phyloP scores from a whole-genome alignment of 352 stramenopile species.

The Pythium phragmiticola region DNA sequence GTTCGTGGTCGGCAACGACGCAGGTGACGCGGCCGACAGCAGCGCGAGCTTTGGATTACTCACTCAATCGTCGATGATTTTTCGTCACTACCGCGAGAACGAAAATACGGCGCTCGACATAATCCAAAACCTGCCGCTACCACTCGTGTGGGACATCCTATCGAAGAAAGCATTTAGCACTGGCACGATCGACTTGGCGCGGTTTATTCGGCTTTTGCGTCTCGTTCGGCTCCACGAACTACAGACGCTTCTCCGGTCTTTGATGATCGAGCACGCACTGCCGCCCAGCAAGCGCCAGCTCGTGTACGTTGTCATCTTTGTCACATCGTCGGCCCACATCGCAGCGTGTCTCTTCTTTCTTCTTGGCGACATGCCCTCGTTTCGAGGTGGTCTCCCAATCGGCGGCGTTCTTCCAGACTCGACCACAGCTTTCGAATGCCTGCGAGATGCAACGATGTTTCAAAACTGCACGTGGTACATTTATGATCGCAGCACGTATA shows the following conservation, averaged over 20 bases:
- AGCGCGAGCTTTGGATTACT: constrained; percentile 22
- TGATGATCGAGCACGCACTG: constrained; percentile 51
- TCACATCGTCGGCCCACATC: constrained; percentile 36
- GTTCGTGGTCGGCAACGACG: constrained; percentile 8
- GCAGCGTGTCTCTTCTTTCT: constrained; percentile 63
- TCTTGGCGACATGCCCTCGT: constrained; percentile 40
- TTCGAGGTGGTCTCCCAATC: constrained; percentile 42
- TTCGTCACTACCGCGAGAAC: constrained; percentile 41
- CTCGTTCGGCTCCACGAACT: constrained; percentile 49
- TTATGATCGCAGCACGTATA: constrained; percentile 58
- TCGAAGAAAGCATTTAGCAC: constrained; percentile 44
- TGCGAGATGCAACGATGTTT: constrained; percentile 46
- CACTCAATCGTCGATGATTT: constrained; percentile 27
- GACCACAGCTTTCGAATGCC: constrained; percentile 38
- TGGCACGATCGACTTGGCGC: constrained; percentile 25
- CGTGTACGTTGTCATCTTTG: constrained; percentile 51
- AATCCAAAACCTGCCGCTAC: constrained; percentile 34
- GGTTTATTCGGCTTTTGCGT: constrained; percentile 47
- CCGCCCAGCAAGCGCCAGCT: constrained; percentile 42
- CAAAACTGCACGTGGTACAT: constrained; percentile 75
- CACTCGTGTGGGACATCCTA: constrained; percentile 61
- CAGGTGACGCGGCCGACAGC: constrained; percentile 1
- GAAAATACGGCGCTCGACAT: constrained; percentile 39
- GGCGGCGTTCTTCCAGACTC: constrained; percentile 31
- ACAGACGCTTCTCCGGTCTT: constrained; percentile 33